Conservation (phyloP, 2,329 filamentous ascomycete genomes). For the Niveomyces coronatus region DNA sequence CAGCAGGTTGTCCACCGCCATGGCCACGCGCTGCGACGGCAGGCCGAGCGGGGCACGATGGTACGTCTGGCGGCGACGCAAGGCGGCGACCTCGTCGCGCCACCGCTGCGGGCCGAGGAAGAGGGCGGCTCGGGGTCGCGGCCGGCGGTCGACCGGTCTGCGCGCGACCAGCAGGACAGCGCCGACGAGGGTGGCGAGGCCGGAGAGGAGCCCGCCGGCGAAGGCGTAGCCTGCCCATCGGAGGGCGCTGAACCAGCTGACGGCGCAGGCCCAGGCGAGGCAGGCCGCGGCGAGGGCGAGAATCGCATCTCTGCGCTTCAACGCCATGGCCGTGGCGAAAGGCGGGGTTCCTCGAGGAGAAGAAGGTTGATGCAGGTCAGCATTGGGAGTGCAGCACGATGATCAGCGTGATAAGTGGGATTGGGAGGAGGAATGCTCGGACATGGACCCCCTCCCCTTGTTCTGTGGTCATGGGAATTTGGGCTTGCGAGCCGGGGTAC, state of each 20-base stretch:
- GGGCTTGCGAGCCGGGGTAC: too few species aligned
- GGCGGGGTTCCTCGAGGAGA: too few species aligned
- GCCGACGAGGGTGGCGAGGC: constrained; percentile 34
- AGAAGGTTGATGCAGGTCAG: too few species aligned
- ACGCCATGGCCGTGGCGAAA: constrained; percentile 45
- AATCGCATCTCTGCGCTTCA: constrained; percentile 63
- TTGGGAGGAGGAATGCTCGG: too few species aligned
- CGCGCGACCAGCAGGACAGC: constrained; percentile 47
- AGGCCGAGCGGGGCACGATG: constrained; percentile 60
- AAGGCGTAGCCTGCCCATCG: constrained; percentile 84
- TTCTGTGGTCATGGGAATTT: too few species aligned
- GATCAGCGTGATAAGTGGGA: too few species aligned
- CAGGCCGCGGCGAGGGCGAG: constrained; percentile 60
- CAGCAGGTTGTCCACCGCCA: constrained; percentile 69
- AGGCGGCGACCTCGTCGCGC: constrained; percentile 56
- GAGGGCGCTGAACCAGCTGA: constrained; percentile 71
- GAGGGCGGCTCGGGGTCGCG: constrained; percentile 35
- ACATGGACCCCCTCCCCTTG: too few species aligned
- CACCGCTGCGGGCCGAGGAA: constrained; percentile 58
- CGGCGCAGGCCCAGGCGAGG: constrained; percentile 78
- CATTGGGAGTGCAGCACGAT: too few species aligned
- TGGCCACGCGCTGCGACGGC: constrained; percentile 66
- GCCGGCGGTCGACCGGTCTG: constrained; percentile 30
- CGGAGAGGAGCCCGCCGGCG: constrained; percentile 52
- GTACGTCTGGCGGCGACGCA: constrained; percentile 59